phyloP scores from a whole-genome alignment of 306 rosid genomes.

The Coriaria nepalensis region DNA sequence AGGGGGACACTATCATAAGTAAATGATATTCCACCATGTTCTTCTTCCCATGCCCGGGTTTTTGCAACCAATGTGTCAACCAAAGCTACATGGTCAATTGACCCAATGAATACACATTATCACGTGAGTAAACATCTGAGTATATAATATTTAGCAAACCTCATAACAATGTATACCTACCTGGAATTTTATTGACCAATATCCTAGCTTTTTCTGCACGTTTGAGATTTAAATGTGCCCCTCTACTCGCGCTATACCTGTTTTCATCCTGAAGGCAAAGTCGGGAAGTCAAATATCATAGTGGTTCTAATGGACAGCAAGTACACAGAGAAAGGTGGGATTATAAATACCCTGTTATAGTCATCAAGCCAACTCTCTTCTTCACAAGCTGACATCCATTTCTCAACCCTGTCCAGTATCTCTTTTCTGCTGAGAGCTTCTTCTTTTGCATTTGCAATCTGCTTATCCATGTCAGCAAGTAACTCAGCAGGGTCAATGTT shows the following conservation, averaged over 20 bases:
- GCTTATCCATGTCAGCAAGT: constrained; percentile 82
- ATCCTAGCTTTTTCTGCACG: constrained; percentile 89
- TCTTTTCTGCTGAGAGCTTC: constrained; percentile 79
- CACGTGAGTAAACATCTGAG: neutral
- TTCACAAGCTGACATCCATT: constrained; percentile 98
- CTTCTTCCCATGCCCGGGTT: constrained; percentile 90
- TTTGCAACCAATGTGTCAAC: constrained; percentile 77
- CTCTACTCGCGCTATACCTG: constrained; percentile 89
- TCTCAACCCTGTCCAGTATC: constrained; percentile 86
- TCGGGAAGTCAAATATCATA: neutral
- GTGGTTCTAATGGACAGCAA: too few relatives aligned
- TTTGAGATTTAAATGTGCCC: constrained; percentile 85
- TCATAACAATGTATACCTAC: too few relatives aligned
- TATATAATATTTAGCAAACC: constrained; percentile 16
- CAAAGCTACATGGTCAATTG: constrained; percentile 43
- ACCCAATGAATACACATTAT: constrained; percentile 13
- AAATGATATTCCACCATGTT: constrained; percentile 45
- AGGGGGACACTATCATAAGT: constrained; percentile 87
- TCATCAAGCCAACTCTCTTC: constrained; percentile 98
- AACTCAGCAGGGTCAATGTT: constrained; percentile 69
- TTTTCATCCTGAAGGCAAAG: constrained; percentile 58
- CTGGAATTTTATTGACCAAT: constrained; percentile 77
- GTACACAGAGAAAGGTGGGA: neutral
- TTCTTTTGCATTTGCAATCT: constrained; percentile 68
- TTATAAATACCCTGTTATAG: constrained; percentile 58